Conservation (phyloP, 129 eudicot species). For the Mikania micrantha region DNA sequence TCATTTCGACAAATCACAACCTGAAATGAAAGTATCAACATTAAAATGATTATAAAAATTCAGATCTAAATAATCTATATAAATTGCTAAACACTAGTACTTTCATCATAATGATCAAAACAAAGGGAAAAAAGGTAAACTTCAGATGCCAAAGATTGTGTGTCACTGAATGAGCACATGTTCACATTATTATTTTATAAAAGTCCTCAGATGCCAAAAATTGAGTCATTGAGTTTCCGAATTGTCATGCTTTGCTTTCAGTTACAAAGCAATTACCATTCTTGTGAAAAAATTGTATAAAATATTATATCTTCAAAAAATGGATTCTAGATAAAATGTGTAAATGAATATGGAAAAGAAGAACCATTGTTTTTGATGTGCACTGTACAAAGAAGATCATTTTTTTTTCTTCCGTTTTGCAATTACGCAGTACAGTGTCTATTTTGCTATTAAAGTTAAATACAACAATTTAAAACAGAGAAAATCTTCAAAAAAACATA, state of each 20-base stretch:
- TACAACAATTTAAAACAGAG: not conserved
- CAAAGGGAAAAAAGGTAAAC: too few species aligned
- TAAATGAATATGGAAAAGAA: not conserved
- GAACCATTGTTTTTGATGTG: not conserved
- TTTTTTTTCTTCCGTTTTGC: not conserved
- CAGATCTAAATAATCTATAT: not conserved
- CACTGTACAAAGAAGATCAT: not conserved
- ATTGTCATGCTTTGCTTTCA: too few species aligned
- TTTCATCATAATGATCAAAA: not conserved
- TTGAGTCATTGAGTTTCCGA: too few species aligned
- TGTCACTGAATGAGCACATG: not conserved
- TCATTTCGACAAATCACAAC: constrained; percentile 95
- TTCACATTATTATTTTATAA: not conserved
- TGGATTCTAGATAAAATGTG: not conserved
- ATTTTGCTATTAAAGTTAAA: not conserved
- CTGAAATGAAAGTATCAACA: constrained; percentile 28
- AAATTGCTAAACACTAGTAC: not conserved
- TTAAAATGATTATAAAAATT: not conserved
- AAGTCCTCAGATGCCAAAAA: too few species aligned
- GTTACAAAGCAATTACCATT: too few species aligned
- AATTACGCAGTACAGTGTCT: not conserved
- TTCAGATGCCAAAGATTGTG: too few species aligned
- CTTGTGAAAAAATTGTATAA: too few species aligned
- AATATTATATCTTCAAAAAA: not conserved
- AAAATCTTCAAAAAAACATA: not conserved